phyloP scores from a whole-genome alignment of 2,329 filamentous ascomycete species.

The Cladosporium sp. region DNA sequence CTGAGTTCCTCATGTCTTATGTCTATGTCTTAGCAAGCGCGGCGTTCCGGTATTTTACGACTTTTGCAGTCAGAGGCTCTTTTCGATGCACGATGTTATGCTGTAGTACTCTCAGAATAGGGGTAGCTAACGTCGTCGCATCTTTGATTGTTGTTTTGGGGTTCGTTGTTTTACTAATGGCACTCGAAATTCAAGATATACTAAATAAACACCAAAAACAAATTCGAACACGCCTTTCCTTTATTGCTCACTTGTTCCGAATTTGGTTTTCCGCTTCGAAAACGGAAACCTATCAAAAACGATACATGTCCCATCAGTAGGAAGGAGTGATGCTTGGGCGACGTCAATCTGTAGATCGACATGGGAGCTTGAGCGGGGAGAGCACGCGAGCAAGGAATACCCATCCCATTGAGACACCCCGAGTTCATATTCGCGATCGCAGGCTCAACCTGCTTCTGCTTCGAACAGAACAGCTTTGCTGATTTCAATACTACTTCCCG shows the following conservation, averaged over 20 bases:
- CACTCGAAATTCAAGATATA: not conserved
- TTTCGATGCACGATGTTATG: not conserved
- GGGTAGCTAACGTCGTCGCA: not conserved
- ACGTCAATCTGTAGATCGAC: conserved; percentile 14
- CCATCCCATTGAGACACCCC: not conserved
- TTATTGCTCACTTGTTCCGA: not conserved
- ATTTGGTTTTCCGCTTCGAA: not conserved
- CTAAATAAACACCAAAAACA: not conserved
- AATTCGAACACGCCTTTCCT: not conserved
- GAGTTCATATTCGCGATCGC: not conserved
- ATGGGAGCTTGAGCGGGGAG: conserved; percentile 12
- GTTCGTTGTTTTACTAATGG: not conserved
- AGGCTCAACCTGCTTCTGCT: not conserved
- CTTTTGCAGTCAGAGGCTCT: not conserved
- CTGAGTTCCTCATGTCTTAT: not conserved
- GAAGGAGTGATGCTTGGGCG: not conserved
- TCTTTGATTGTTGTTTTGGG: not conserved
- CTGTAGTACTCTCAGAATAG: not conserved
- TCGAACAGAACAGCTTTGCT: not conserved
- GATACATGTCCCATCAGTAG: not conserved
- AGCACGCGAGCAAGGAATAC: conserved; percentile 5
- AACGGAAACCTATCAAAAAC: not conserved
- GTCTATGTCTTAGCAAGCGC: conserved; percentile 10
- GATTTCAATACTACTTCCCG: not conserved
- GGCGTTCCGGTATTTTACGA: conserved; percentile 3